Evolutionary conservation across 441 rosid species (phyloP), one percentile per base, ranked within the genome.

Genomic region (Bruguiera hainesii): DNA sequence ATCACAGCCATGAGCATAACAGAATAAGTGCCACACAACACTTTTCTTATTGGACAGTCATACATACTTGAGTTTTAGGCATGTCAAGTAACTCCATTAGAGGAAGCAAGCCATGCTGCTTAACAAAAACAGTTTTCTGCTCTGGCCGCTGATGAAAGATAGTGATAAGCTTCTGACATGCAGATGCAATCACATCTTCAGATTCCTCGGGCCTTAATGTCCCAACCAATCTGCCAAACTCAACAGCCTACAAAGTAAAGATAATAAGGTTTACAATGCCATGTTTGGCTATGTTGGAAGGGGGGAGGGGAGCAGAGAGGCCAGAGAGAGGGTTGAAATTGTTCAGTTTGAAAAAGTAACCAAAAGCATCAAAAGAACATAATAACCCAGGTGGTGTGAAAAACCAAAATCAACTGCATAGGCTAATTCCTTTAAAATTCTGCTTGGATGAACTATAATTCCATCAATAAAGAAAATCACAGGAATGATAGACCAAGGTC

Each of bases 81-180:
- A 87, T 82, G 67, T 96, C 94, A 56, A 96, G 98, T 75, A 96
- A 88, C 65, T 96, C 98, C 82, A 81, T 81, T 31, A 96, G 71
- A 75, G 98, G 97, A 42, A 96, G 96, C 76, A 96, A 83, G 56
- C 98, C 98, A 83, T 84, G 90, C 76, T 89, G 99, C 60, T 89
- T 90, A 68, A 93, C 83, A 77, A 90, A 96, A 69, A 89, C 84
- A 71, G 78, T 74, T 74, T 96, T 93, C 82, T 96, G 99, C 80
- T 85, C 96, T 56, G 93, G 84, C 60, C 98, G 93, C 77, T 96
- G 97, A 72, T 81, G 85, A 78, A 92, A 93, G 71, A 96, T 87
- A n/a, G 77, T 76, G 64, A 83, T 76, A 61, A 96, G 97, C 76
- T 87, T 92, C 85, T 79, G 90, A 76, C 96, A 90, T 19, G 97